Base-by-base conservation (phyloP, 306 rosid species). In the Quercus dentata region DNA sequence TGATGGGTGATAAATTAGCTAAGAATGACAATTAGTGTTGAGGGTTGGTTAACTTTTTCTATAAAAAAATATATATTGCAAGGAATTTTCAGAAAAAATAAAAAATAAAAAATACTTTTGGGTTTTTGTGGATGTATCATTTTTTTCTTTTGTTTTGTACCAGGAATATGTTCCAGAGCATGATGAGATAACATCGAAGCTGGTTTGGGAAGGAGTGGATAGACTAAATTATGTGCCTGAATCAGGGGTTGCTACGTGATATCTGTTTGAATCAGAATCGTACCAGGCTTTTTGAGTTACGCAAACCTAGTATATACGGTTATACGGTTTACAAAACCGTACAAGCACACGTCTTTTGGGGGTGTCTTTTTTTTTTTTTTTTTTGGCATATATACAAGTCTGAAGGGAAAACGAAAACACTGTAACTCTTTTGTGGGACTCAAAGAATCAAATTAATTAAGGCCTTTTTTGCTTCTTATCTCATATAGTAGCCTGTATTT, bases 141-240 rank as follows among this genome's bases (percentile, higher is more conserved):
- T 2, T 56, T 78, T 78, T 11, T 28, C 12, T 70, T 28, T 27
- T 17, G 17, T 51, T 38, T 71, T 70, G 80, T 77, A 85, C 21
- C 87, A 96, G 99, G 99, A 93, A 79, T 97, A 93, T 82, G 92
- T 88, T 41, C 99, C 91, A 3, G 94, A 91, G 81, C 83, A 84
- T 71, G 99, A 96, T 63, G 99, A 96, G 81, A 79, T 87, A 78
- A 94, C 93, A 21, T 82, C 99, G 80, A 90, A 93, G 90, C 83
- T 96, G 94, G 98, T 90, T 67, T 96, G 99, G 99, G 99, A 93
- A 76, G 97, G 80, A 73, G 88, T 75, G 69, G 92, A 88, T 3
- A 89, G 97, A 75, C 82, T 86, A 67, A 89, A 52, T 79, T 87
- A 87, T 58, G 90, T 88, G 83, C 78, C 89, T 1, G 99, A 88